These are phyloP conservation scores for Geotrichum fermentans DNA, from an alignment of 1,139 yeast genomes.

Conservation along the genomic window DNA sequence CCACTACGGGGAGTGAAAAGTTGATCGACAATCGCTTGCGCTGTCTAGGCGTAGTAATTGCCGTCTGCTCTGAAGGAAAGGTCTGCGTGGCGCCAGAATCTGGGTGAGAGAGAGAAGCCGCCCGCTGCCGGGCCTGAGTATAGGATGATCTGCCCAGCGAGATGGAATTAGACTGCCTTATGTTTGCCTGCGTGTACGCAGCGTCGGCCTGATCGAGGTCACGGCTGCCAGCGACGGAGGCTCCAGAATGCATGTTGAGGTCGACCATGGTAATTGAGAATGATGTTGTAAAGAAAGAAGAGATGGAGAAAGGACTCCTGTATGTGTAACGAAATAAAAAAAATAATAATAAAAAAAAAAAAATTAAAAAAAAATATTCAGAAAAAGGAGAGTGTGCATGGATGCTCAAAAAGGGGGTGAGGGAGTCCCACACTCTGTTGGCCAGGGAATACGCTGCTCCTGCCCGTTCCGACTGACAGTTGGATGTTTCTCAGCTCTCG, in stretches of 20 bases:
- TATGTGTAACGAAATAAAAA: too few relatives aligned
- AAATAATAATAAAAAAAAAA: not conserved
- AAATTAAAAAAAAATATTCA: not conserved
- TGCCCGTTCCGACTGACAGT: too few relatives aligned
- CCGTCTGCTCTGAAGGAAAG: not conserved
- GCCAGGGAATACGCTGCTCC: too few relatives aligned
- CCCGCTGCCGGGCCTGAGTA: slow-evolving; percentile 4
- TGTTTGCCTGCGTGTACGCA: slow-evolving; percentile 1
- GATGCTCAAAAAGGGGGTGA: not conserved
- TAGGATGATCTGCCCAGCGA: slow-evolving; percentile 1
- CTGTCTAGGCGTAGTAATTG: slow-evolving; percentile 5
- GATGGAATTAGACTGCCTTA: slow-evolving; percentile 6
- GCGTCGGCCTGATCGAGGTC: not conserved
- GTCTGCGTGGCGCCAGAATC: not conserved
- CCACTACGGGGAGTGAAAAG: slow-evolving; percentile 14
- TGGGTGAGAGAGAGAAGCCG: slow-evolving; percentile 6
- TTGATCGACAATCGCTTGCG: slow-evolving; percentile 14
- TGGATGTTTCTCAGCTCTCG: too few relatives aligned
- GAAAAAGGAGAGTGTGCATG: not conserved
- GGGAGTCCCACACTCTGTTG: too few relatives aligned
- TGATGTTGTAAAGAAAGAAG: not conserved
- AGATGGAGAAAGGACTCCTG: not conserved
- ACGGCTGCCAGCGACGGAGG: slow-evolving; percentile 4
- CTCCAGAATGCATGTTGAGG: slow-evolving; percentile 1
- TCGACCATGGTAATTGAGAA: slow-evolving; percentile 5